Evolutionary conservation across 805 yeast species (phyloP).

Genomic region (Kodamaea leandrae): DNA sequence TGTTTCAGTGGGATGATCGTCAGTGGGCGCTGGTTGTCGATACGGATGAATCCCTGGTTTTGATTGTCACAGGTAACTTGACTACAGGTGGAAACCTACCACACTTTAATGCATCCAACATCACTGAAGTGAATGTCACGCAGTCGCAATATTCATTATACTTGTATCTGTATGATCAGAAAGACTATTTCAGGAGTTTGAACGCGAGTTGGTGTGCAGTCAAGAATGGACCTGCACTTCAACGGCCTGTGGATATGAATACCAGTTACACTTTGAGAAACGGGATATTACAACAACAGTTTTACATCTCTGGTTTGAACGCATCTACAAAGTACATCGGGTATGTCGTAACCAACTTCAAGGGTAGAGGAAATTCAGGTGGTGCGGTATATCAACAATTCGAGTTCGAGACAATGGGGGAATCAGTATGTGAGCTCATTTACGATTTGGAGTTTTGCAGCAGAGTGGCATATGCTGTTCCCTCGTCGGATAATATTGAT

Average conservation of each 20-base stretch:
- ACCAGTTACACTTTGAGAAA: slow-evolving; percentile 44
- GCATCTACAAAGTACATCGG: slow-evolving; percentile 62
- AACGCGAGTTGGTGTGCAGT: slow-evolving; percentile 73
- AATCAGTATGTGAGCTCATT: slow-evolving; percentile 66
- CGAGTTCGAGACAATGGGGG: slow-evolving; percentile 52
- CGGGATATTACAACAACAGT: slow-evolving; percentile 55
- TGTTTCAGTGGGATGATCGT: slow-evolving; percentile 66
- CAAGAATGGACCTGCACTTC: slow-evolving; percentile 47
- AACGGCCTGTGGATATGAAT: slow-evolving; percentile 15
- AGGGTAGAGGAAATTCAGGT: slow-evolving; percentile 38
- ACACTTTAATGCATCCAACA: neutral
- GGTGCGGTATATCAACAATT: slow-evolving; percentile 62
- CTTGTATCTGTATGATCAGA: slow-evolving; percentile 44
- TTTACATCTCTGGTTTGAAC: slow-evolving; percentile 60
- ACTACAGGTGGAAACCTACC: neutral
- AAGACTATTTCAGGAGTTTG: slow-evolving; percentile 35
- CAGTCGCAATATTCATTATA: slow-evolving; percentile 39
- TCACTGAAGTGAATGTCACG: slow-evolving; percentile 20
- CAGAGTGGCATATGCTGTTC: slow-evolving; percentile 85
- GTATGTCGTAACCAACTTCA: slow-evolving; percentile 52
- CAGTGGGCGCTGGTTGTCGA: slow-evolving; percentile 60
- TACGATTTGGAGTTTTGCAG: slow-evolving; percentile 75
- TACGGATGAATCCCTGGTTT: slow-evolving; percentile 64
- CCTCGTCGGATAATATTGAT: slow-evolving; percentile 34
- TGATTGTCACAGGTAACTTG: slow-evolving; percentile 60